phyloP scores from a whole-genome alignment of 1,284 basidiomycete genomes.

The Caloboletus firmus region DNA sequence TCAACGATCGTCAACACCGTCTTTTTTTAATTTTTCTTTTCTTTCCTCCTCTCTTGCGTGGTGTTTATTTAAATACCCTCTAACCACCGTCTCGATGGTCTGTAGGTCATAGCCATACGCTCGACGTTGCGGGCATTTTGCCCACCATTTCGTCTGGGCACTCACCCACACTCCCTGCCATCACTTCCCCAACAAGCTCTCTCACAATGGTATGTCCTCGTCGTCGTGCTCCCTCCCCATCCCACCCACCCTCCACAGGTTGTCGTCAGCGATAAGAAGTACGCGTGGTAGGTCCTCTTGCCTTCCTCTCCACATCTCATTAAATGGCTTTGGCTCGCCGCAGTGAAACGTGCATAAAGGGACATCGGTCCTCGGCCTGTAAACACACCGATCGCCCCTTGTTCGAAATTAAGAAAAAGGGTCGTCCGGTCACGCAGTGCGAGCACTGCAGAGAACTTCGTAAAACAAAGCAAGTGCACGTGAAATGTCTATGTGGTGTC shows the following conservation, averaged over 20 bases:
- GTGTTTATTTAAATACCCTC: slow-evolving; percentile 44
- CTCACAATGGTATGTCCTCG: slow-evolving; percentile 39
- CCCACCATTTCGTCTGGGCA: slow-evolving; percentile 39
- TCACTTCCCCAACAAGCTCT: slow-evolving; percentile 2
- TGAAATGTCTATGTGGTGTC: slow-evolving; percentile 60
- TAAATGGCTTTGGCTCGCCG: background rate
- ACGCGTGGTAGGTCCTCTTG: slow-evolving; percentile 60
- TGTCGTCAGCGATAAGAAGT: slow-evolving; percentile 77
- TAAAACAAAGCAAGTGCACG: slow-evolving; percentile 73
- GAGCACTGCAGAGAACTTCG: slow-evolving; percentile 73
- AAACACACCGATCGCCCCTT: slow-evolving; percentile 75
- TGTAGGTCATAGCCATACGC: slow-evolving; percentile 44
- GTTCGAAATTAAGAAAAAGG: slow-evolving; percentile 82
- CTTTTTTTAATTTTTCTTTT: slow-evolving; percentile 19
- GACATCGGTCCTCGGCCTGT: slow-evolving; percentile 76
- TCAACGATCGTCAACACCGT: slow-evolving; percentile 49
- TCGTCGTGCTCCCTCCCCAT: background rate
- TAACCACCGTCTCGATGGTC: slow-evolving; percentile 30
- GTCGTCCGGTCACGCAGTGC: slow-evolving; percentile 78
- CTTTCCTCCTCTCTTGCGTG: slow-evolving; percentile 35
- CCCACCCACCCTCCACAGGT: slow-evolving; percentile 46
- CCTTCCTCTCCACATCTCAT: slow-evolving; percentile 8
- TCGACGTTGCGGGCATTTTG: slow-evolving; percentile 45
- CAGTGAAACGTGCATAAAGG: slow-evolving; percentile 82
- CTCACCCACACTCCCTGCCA: slow-evolving; percentile 32